Evolutionary conservation across 2,329 filamentous ascomycete genomes (phyloP), one percentile per base, ranked within the genome.

Genomic region (Colletotrichum sp.): DNA sequence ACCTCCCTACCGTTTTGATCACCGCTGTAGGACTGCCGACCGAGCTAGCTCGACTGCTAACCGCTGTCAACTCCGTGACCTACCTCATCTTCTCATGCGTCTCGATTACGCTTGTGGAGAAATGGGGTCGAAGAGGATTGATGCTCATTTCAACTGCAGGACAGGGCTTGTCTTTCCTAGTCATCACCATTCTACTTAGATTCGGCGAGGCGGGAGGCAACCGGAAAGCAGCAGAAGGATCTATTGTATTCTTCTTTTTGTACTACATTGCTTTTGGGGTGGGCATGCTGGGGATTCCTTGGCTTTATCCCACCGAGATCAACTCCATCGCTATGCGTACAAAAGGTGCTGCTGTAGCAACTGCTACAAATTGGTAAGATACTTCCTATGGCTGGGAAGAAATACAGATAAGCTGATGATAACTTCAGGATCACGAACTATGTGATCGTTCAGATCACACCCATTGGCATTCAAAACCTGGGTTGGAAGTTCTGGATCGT

Each of bases 1-100:
- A 81, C 43, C 79, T 90, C 0, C 88, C 89, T 0, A 88, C 86
- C 0, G 87, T 91, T 0, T 81, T 91, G 0, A 90, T 90, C 63
- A 79, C 86, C 16, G 89, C 43, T 2, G 88, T 91, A 2, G 88
- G 88, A 1, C 83, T 91, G 7, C 81, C 81, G 2, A 86, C 90
- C 63, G 84, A 7, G 43, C 85, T 89, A 77, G 87, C 89, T 1
- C 85, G 89, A 6, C 81, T 91, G 0, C 83, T 91, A 6, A 86
- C 89, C 0, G 89, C 88, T 0, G 88, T 86, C 76, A 90, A 74
- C 57, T 78, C 78, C 1, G 70, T 81, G 2, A 78, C 78, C 0
- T 81, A 81, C 36, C 74, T 81, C 4, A 28, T 78, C 4, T 78
- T 80, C 43, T 78, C 82, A 2, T 67, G 81, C 4, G 57, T 78